These are phyloP conservation scores for Backusella psychrophila DNA, from an alignment of 192 early-diverging fungal species.

Conservation along the genomic window DNA sequence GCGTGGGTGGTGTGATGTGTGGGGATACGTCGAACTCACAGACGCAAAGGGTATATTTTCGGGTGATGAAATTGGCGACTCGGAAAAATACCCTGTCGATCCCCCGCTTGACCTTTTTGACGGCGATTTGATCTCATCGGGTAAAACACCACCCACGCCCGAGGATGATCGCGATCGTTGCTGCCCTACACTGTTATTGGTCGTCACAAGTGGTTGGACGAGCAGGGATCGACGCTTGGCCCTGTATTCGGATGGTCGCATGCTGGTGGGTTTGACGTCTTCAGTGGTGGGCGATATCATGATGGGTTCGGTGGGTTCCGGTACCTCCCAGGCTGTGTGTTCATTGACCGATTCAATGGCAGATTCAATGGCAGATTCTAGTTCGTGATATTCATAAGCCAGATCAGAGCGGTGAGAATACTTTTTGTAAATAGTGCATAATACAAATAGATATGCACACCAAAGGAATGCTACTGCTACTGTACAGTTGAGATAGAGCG, in stretches of 20 bases:
- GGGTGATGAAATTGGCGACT: conserved; percentile 1
- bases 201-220: neutral
- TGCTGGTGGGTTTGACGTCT: neutral
- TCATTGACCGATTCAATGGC: neutral
- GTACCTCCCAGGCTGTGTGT: neutral
- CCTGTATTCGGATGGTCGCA: conserved; percentile 25
- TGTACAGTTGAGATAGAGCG: conserved; percentile 37
- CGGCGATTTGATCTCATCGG: neutral
- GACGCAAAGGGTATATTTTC: neutral
- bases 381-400: neutral
- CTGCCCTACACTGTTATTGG: neutral
- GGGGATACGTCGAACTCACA: neutral
- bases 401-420: neutral
- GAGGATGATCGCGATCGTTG: conserved; percentile 6
- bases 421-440: conserved; percentile 7
- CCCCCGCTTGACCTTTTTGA: neutral
- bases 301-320: neutral
- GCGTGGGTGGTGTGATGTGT: neutral
- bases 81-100: neutral
- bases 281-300: neutral
- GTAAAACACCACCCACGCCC: conserved; percentile 11
- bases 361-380: neutral
- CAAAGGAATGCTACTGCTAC: conserved; percentile 36
- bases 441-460: conserved; percentile 19
- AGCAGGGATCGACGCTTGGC: conserved; percentile 30